Base-by-base conservation (phyloP, 108 stramenopile species). In the Hondaea fermentalgiana region DNA sequence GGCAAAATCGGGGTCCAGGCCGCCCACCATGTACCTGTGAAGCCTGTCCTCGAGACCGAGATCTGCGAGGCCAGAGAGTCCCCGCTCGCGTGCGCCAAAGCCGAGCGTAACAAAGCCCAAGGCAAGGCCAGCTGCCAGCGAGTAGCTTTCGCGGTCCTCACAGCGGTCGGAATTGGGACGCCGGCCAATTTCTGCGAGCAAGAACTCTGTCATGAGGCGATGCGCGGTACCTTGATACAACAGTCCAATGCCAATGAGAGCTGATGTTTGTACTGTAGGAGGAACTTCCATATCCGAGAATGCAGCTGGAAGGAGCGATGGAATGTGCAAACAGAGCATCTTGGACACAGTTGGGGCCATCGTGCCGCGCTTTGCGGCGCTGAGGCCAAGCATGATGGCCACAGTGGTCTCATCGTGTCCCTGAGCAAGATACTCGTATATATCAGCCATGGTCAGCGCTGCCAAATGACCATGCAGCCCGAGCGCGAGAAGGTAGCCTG, bases 291-390 rank as follows among this genome's bases (percentile, higher is more conserved):
- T 96, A 19, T 96, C 92, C 28, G 93, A 92, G 88, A 97, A 97
- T 53, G 96, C 95, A 25, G 90, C 72, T 10, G 98, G 98, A 12
- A 99, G 94, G 58, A 99, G 91, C 35, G 97, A 96, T 14, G 98
- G 99, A 72, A 99, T 95, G 91, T 99, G 99, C 25, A 99, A 92
- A 89, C 97, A 98, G n/a, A 99, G 93, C 97, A 98, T 98, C 93
- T 98, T 97, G 14, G 96, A 96, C 0, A 97, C 94, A 44, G 95
- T 90, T 14, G 95, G 95, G 91, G 97, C 97, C 72, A 96, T 96
- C 16, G 97, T 93, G 72, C 97, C 97, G 89, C 96, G 90, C 92
- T 96, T 97, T 87, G 96, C 96, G 57, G 96, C 96, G 59, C 98
- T 96, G 95, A 98, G 94, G n/a, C 98, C 99, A 16, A 99, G 93